These are phyloP conservation scores for Trametes pubescens DNA, from an alignment of 1,284 basidiomycete genomes.

Conservation along the genomic window DNA sequence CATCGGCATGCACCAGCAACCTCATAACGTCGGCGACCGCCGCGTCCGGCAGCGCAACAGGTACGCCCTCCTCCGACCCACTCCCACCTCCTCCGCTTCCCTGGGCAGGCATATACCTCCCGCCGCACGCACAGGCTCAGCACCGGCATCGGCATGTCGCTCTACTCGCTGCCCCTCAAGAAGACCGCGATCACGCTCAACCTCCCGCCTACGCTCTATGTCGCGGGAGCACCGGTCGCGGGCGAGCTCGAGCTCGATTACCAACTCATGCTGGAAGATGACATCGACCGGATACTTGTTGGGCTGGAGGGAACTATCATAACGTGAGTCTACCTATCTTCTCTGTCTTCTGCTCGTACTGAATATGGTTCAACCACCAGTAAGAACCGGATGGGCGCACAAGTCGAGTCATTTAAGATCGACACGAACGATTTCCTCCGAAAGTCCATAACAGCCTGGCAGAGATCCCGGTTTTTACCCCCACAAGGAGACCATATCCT, in stretches of 20 bases:
- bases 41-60: constrained; percentile 12
- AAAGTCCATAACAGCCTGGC: constrained; percentile 17
- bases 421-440: constrained; percentile 23
- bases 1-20: background rate
- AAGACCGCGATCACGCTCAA: constrained; percentile 24
- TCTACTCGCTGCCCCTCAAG: constrained; percentile 22
- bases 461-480: constrained; percentile 3
- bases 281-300: constrained; percentile 26
- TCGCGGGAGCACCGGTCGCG: constrained; percentile 18
- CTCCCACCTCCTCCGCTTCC: background rate
- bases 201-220: constrained; percentile 22
- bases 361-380: constrained; percentile 10
- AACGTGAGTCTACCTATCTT: constrained; percentile 10
- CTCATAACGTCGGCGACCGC: constrained; percentile 4
- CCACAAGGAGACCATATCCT: constrained; percentile 15
- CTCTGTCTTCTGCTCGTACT: background rate
- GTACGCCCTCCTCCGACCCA: constrained; percentile 9
- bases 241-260: constrained; percentile 28
- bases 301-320: constrained; percentile 21
- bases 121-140: constrained; percentile 14
- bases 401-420: constrained; percentile 16
- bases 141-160: constrained; percentile 5
- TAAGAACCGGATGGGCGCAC: constrained; percentile 22
- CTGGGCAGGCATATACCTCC: background rate
- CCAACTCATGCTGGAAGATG: constrained; percentile 18